Percentiles rank a stretch among this genome's conserved stretches.
Evolutionary conservation across 768 basidiomycete species (phyloP).

Genomic region (Cystofilobasidium bisporidii): DNA sequence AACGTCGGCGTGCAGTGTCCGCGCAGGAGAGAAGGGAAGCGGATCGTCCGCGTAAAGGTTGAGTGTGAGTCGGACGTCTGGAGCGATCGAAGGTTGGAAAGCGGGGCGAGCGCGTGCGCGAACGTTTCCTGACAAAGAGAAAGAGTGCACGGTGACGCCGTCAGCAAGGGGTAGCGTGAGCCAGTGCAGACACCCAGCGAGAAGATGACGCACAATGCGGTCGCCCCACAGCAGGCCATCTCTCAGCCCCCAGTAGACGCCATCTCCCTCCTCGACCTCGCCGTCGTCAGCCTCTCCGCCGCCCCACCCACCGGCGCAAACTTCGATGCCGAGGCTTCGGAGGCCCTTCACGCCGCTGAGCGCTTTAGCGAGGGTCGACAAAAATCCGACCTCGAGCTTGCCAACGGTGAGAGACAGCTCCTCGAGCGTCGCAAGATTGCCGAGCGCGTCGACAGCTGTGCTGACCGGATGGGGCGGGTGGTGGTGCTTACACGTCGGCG

Average conservation of each 20-base stretch:
- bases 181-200: no score
- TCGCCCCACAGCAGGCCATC: constrained; percentile 3
- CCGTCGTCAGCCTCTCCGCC: neutral
- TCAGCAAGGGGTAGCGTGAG: neutral
- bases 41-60: constrained; percentile 4
- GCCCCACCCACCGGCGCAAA: neutral
- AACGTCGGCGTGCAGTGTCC: constrained; percentile 5
- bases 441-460: neutral
- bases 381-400: neutral
- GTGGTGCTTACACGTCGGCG: neutral
- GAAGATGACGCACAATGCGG: neutral
- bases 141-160: neutral
- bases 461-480: neutral
- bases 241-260: neutral
- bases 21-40: neutral
- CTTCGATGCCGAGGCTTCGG: neutral
- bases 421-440: neutral
- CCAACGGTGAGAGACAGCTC: neutral
- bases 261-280: neutral
- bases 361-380: neutral
- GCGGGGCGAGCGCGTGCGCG: neutral
- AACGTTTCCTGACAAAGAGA: neutral
- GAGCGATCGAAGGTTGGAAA: neutral
- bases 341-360: neutral
- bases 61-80: constrained; percentile 9